Evolutionary conservation across 2,329 filamentous ascomycete genomes (phyloP).

Genomic region (Ceratocystis huliohia): DNA sequence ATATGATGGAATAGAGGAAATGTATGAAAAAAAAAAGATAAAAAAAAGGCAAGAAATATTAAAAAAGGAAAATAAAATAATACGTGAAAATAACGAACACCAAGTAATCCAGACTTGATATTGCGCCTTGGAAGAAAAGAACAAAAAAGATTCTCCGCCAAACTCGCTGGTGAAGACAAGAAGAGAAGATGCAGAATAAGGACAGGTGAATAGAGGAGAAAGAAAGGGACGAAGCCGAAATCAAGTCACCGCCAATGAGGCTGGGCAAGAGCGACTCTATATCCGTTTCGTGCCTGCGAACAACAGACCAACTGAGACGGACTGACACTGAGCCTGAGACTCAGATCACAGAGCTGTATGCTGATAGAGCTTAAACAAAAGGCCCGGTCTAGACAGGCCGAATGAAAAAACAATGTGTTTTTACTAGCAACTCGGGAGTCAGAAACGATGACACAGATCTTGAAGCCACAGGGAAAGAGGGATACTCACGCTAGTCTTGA

Average conservation of each 20-base stretch:
- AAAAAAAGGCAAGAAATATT: background rate
- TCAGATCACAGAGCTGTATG: background rate
- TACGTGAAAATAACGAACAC: slow-evolving; percentile 18
- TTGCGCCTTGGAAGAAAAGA: slow-evolving; percentile 19
- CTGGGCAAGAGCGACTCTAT: slow-evolving; percentile 24
- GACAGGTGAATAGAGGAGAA: slow-evolving; percentile 24
- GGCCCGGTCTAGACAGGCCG: background rate
- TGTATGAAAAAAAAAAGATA: slow-evolving; percentile 11
- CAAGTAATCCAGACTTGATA: slow-evolving; percentile 21
- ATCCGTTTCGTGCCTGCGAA: slow-evolving; percentile 1
- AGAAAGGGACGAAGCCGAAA: slow-evolving; percentile 28
- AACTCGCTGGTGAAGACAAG: slow-evolving; percentile 34
- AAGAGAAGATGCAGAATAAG: slow-evolving; percentile 25
- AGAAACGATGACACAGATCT: slow-evolving; percentile 7
- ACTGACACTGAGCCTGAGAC: background rate
- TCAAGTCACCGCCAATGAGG: slow-evolving; percentile 25
- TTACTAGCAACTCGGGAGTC: background rate
- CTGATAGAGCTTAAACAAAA: background rate
- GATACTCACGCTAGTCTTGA: background rate
- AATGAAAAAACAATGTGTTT: background rate
- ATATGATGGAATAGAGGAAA: slow-evolving; percentile 18
- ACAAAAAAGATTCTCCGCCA: slow-evolving; percentile 28
- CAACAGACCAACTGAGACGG: slow-evolving; percentile 5
- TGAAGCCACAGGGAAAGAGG: background rate
- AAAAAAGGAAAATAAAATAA: background rate